phyloP scores from a whole-genome alignment of 2,329 filamentous ascomycete species.

The Curvularia sp. region DNA sequence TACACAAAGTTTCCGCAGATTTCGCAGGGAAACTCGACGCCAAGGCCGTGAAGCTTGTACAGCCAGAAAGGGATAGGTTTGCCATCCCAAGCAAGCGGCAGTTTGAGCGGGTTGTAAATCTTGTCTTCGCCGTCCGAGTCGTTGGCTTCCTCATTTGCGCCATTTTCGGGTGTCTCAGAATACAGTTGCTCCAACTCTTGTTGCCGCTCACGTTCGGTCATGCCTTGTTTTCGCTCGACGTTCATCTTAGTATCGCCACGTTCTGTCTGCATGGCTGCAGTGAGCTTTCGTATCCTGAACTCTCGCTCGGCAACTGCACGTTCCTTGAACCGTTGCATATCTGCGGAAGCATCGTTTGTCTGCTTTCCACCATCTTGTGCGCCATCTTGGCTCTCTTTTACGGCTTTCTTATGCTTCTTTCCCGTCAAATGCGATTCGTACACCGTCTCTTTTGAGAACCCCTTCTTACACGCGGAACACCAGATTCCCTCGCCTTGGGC shows the following conservation, averaged over 20 bases:
- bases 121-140: constrained; percentile 76
- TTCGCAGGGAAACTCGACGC: constrained; percentile 94
- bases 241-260: constrained; percentile 90
- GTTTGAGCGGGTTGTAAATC: constrained; percentile 95
- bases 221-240: constrained; percentile 93
- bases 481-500: constrained; percentile 73
- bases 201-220: constrained; percentile 95
- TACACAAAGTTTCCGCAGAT: constrained; percentile 99
- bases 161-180: constrained; percentile 63
- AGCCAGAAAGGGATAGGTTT: constrained; percentile 99
- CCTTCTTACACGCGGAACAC: constrained; percentile 92
- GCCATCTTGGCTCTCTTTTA: constrained; percentile 60
- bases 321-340: constrained; percentile 70
- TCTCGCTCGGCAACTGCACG: constrained; percentile 90
- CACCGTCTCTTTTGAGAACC: constrained; percentile 94
- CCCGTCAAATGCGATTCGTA: constrained; percentile 88
- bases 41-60: constrained; percentile 93
- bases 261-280: constrained; percentile 83
- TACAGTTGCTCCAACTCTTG: constrained; percentile 91
- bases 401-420: constrained; percentile 91
- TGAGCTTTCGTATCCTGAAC: constrained; percentile 79
- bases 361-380: constrained; percentile 27
- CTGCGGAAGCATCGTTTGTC: constrained; percentile 29
- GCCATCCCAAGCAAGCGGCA: constrained; percentile 96
- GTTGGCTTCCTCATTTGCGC: constrained; percentile 69